Percentiles rank a stretch among this genome's conserved stretches.
Evolutionary conservation across 495 filamentous ascomycete genomes (phyloP).

Genomic region (Tuber melanosporum): DNA sequence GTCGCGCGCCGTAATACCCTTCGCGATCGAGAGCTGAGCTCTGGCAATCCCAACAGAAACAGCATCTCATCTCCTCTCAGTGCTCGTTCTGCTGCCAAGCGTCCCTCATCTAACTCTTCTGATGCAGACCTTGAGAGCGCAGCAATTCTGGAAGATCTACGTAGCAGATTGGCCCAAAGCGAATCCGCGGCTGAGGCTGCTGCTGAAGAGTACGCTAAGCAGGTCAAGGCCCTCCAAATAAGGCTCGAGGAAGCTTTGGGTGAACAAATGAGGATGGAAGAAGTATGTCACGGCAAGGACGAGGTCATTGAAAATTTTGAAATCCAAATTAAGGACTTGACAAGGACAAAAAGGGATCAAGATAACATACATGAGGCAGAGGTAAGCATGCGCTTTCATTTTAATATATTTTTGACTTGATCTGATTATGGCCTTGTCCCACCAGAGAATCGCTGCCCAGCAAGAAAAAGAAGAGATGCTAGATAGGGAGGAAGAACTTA

Average conservation of each 20-base stretch:
- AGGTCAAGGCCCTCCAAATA: constrained; percentile 75
- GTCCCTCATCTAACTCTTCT: constrained; percentile 22
- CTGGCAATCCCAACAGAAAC: constrained; percentile 24
- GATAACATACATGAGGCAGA: constrained; percentile 86
- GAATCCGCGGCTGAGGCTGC: constrained; percentile 67
- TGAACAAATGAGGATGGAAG: constrained; percentile 80
- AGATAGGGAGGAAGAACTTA: constrained; percentile 79
- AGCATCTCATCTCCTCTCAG: constrained; percentile 38
- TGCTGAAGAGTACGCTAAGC: constrained; percentile 74
- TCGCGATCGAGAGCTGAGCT: constrained; percentile 12
- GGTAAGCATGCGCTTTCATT: constrained; percentile 19
- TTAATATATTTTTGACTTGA: constrained; percentile 2
- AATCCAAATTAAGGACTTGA: constrained; percentile 69
- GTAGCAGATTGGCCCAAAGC: constrained; percentile 69
- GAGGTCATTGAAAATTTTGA: constrained; percentile 70
- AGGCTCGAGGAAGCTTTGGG: constrained; percentile 75
- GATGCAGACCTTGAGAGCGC: constrained; percentile 54
- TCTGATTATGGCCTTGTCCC: constrained; percentile 19
- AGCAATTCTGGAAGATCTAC: constrained; percentile 76
- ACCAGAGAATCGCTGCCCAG: constrained; percentile 66
- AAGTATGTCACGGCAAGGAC: constrained; percentile 73
- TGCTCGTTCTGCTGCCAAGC: constrained; percentile 37
- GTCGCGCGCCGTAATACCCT: constrained; percentile 32
- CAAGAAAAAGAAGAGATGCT: constrained; percentile 85
- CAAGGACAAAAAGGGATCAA: constrained; percentile 76